Base-by-base conservation (phyloP, 768 basidiomycete species). In the Kwoniella mangroviensis region DNA sequence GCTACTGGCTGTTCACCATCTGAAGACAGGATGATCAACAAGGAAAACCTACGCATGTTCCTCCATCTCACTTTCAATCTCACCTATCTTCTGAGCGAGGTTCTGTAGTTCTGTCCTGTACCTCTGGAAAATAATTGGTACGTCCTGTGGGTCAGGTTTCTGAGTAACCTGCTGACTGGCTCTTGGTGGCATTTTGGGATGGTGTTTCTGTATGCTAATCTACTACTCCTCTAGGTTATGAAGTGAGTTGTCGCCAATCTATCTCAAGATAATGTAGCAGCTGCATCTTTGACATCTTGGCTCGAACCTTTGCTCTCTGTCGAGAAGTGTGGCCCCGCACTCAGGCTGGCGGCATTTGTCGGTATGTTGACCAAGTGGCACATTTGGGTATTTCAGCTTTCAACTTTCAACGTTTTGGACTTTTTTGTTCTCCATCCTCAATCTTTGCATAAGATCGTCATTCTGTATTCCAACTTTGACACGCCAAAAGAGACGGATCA, bases 31-130 rank as follows among this genome's bases (percentile, higher is more conserved):
- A 49, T 49, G 45, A 49, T 12, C 19, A 54, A 3, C 17, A 6
- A 28, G 15, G 4, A 26, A 57, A 15, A 87, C 90, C 73, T 72
- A 94, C 96, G 87, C 87, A 83, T 99, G 94, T 81, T 99, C 97
- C 71, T 99, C 97, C 21, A 93, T 89, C 79, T 99, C 97, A 74
- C 90, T 89, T 83, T 99, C 97, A 41, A 99, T 87, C 84, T 99
- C 97, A 70, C 92, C 92, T 75, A 98, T 95, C 85, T 98, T 98
- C 73, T 90, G 88, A 45, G 94, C 93, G 28, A 98, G 84, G n/a
- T 89, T 88, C 82, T 95, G 93, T 34, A 98, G 85, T 59, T 98
- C 96, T 84, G 88, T 92, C 83, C 95, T 92, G 77, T 91, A 87
- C 68, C 90, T 89, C 72, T 89, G 86, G 79, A 92, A 96, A 53